These are phyloP conservation scores for Eucalyptus caleyi DNA, from an alignment of 345 rosid species.

Conservation along the genomic window DNA sequence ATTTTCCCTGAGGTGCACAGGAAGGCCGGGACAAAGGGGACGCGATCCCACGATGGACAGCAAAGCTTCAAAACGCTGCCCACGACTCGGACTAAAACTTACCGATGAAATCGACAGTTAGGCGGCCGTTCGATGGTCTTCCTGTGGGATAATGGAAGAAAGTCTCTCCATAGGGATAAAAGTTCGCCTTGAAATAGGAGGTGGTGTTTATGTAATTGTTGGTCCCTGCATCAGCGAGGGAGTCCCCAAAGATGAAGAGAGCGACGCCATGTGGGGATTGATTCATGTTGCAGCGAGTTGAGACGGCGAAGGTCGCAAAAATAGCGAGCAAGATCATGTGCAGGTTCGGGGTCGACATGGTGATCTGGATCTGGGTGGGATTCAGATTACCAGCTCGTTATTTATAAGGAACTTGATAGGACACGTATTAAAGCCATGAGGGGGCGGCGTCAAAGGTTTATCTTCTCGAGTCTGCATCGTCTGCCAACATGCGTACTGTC, in stretches of 20 bases:
- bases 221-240: neutral
- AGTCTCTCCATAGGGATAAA: conserved; percentile 2
- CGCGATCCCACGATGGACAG: neutral
- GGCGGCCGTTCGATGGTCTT: conserved; percentile 5
- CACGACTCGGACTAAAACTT: neutral
- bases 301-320: neutral
- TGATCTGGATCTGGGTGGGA: neutral
- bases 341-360: neutral
- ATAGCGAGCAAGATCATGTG: neutral
- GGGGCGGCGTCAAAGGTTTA: neutral
- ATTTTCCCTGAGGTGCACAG: no score
- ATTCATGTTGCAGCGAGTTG: neutral
- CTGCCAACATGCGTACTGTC: neutral
- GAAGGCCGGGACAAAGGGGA: neutral
- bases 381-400: neutral
- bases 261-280: neutral
- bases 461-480: neutral
- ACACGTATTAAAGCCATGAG: neutral
- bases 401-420: neutral
- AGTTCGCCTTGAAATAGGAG: neutral
- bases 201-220: neutral
- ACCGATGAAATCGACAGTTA: conserved; percentile 6
- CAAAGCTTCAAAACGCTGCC: neutral
- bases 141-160: conserved; percentile 9
- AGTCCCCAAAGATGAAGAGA: neutral